Evolutionary conservation across 768 basidiomycete species (phyloP), one percentile per base, ranked within the genome.

Genomic region (Tricholoma sp.): DNA sequence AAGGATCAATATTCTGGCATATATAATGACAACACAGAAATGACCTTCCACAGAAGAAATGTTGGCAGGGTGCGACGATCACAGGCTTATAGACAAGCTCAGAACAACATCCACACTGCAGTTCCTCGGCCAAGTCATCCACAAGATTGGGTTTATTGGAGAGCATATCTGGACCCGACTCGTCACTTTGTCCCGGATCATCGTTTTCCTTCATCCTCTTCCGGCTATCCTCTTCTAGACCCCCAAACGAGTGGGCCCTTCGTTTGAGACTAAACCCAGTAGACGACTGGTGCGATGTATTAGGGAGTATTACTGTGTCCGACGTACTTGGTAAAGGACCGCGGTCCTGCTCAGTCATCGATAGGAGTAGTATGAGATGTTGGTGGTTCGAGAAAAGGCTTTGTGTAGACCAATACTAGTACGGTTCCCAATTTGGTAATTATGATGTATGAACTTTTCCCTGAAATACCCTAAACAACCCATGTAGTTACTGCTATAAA

Each of bases 21-120:
- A 50, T 46, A 29, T 34, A 16, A 60, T 37, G 27, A 43, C 29
- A 21, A 19, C 27, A 50, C 19, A 46, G 16, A 50, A 63, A 73
- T 57, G 71, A 91, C 89, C 91, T 91, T 70, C 91, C 91, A 65
- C 91, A 94, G 67, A 92, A 93, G 78, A 89, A 91, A 76, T 94
- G 91, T 63, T 92, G 89, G 69, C 91, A 94, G 29, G 91, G 91
- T 34, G 81, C 78, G 52, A 94, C 88, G 27, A 91, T 74, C 14
- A 94, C 91, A 2, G 91, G 91, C 58, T 82, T 78, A 71, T 94
- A 91, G 57, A 89, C 85, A 43, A 94, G 76, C 57, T 83, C 91
- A 16, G 89, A 81, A 70, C 91, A 94, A 67, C 91, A 93, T 19
- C 89, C 91, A 63, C 91, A 94, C 61, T 90, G 86, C 39, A 93